Conservation (phyloP, 345 rosid genomes). For the Sonneratia alba region DNA sequence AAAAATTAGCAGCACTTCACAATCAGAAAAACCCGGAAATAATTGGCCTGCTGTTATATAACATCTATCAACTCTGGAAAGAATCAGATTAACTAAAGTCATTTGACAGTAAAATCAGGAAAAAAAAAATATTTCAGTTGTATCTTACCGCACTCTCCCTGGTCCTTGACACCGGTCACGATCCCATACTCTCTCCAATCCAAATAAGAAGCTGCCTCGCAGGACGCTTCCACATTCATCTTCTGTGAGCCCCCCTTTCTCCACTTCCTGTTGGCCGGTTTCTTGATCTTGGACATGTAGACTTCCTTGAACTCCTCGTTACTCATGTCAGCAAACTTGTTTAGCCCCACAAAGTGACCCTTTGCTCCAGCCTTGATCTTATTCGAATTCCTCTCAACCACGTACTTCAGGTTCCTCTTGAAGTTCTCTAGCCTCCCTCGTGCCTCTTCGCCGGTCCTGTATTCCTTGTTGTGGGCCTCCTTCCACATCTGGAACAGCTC, state of each 20-base stretch:
- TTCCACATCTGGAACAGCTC: constrained; percentile 47
- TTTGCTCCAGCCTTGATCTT: neutral
- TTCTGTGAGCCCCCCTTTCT: neutral
- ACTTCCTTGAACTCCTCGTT: constrained; percentile 45
- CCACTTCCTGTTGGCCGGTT: constrained; percentile 18
- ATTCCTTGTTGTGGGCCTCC: constrained; percentile 34
- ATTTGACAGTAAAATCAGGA: neutral
- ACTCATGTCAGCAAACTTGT: constrained; percentile 58
- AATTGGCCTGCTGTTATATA: too few species aligned
- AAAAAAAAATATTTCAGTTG: neutral
- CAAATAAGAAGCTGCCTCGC: constrained; percentile 39
- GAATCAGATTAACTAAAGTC: neutral
- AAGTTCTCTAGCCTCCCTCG: constrained; percentile 31
- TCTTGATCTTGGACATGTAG: constrained; percentile 39
- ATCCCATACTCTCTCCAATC: constrained; percentile 58
- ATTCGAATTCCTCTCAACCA: constrained; percentile 23
- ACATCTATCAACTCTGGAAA: neutral
- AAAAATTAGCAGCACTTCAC: neutral
- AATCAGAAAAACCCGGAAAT: neutral
- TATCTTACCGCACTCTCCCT: constrained; percentile 43
- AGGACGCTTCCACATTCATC: constrained; percentile 16
- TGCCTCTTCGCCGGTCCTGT: constrained; percentile 30
- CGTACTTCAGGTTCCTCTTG: constrained; percentile 35
- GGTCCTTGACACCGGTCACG: constrained; percentile 48
- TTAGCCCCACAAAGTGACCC: constrained; percentile 39